A percentile compares a stretch with the other conserved stretches of the same genome.
phyloP scores from a whole-genome alignment of 805 yeast species.

The Myxozyma kluyveri region DNA sequence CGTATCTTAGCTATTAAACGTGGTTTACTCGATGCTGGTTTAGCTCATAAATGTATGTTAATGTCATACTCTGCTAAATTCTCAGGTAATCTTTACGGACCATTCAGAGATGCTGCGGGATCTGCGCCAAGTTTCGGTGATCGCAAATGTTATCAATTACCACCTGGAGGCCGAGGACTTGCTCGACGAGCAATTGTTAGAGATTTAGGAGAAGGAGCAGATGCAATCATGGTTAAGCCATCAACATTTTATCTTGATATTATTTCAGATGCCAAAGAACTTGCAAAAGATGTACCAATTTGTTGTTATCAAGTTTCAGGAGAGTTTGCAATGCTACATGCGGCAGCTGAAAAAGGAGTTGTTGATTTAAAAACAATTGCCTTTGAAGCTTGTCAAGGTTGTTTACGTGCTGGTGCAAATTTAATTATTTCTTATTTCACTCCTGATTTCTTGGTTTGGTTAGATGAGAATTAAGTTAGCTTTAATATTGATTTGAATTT shows the following conservation, averaged over 20 bases:
- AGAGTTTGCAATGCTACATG: slow-evolving; percentile 96
- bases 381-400: slow-evolving; percentile 86
- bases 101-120: slow-evolving; percentile 97
- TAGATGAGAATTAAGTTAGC: slow-evolving; percentile 45
- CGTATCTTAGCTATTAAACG: slow-evolving; percentile 81
- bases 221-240: slow-evolving; percentile 93
- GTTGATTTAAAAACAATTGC: slow-evolving; percentile 75
- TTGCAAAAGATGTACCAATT: slow-evolving; percentile 80
- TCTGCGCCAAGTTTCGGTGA: slow-evolving; percentile 88
- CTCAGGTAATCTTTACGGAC: slow-evolving; percentile 88
- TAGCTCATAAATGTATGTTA: slow-evolving; percentile 84
- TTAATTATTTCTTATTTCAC: slow-evolving; percentile 88
- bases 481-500: no score
- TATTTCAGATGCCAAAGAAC: slow-evolving; percentile 78
- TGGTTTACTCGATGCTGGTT: slow-evolving; percentile 73
- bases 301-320: slow-evolving; percentile 97
- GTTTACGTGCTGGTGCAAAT: slow-evolving; percentile 93
- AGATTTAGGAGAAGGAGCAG: slow-evolving; percentile 90
- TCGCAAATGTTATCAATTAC: slow-evolving; percentile 88
- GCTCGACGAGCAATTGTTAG: slow-evolving; percentile 88
- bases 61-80: slow-evolving; percentile 96
- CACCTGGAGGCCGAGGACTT: slow-evolving; percentile 86
- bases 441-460: slow-evolving; percentile 95
- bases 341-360: slow-evolving; percentile 94
- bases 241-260: slow-evolving; percentile 92